A percentile compares a stretch with the other conserved stretches of the same genome.
Conservation (phyloP, 2,329 filamentous ascomycete genomes). For the Nothomitra cinnamomea region DNA sequence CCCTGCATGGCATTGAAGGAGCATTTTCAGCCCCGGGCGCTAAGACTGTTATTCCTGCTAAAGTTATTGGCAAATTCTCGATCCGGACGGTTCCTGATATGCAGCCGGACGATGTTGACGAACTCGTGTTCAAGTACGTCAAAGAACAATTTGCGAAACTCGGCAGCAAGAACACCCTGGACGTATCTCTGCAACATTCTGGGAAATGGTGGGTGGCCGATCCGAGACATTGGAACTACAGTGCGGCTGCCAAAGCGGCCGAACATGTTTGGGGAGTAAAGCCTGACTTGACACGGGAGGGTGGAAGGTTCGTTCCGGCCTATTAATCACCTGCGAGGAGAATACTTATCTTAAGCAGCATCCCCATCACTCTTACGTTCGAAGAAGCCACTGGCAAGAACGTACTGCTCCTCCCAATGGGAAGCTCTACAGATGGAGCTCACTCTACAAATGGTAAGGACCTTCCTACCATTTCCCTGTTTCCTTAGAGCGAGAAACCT, state of each 20-base stretch:
- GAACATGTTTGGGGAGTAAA: slow-evolving; percentile 86
- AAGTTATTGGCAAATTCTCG: slow-evolving; percentile 95
- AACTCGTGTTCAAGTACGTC: slow-evolving; percentile 67
- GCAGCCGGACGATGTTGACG: slow-evolving; percentile 81
- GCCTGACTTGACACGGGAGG: slow-evolving; percentile 91
- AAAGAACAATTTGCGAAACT: slow-evolving; percentile 74
- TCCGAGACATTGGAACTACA: slow-evolving; percentile 98
- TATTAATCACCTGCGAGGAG: neutral
- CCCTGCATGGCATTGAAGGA: slow-evolving; percentile 86
- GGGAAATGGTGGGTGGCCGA: slow-evolving; percentile 99
- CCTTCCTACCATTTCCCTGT: neutral
- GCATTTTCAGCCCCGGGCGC: slow-evolving; percentile 85
- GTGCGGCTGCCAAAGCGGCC: slow-evolving; percentile 84
- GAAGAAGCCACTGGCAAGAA: slow-evolving; percentile 98
- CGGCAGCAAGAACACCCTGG: slow-evolving; percentile 79
- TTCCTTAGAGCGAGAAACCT: neutral
- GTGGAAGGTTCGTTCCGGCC: slow-evolving; percentile 49
- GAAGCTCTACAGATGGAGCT: slow-evolving; percentile 86
- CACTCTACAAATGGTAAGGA: slow-evolving; percentile 88
- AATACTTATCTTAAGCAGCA: slow-evolving; percentile 34
- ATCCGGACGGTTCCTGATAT: slow-evolving; percentile 96
- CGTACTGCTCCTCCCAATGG: slow-evolving; percentile 88
- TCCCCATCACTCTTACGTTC: slow-evolving; percentile 91
- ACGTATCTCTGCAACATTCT: slow-evolving; percentile 66
- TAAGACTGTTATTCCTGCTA: slow-evolving; percentile 97